Evolutionary conservation across 768 basidiomycete genomes (phyloP).

Genomic region (Floccularia luteovirens): DNA sequence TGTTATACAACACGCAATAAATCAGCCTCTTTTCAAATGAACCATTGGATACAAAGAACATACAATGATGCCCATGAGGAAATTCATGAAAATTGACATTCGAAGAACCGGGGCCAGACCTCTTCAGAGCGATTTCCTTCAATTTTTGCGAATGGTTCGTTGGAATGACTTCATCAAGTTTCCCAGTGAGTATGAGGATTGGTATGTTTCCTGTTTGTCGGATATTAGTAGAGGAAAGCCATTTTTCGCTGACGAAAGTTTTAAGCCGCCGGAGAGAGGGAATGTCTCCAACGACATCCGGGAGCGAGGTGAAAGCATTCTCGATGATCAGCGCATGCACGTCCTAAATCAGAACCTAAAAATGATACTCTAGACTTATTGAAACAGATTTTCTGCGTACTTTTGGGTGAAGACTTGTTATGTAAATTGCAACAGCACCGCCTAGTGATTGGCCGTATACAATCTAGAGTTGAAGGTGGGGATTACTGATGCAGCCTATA

Average conservation of each 20-base stretch:
- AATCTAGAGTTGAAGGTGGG: conserved; percentile 20
- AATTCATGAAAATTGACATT: not conserved
- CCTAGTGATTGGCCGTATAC: conserved; percentile 61
- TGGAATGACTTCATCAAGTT: conserved; percentile 45
- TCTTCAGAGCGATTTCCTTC: conserved; percentile 29
- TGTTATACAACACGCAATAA: no score
- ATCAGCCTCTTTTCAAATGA: not conserved
- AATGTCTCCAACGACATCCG: conserved; percentile 18
- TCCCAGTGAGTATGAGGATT: conserved; percentile 56
- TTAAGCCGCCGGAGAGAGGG: conserved; percentile 38
- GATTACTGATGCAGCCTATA: no score
- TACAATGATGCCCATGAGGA: not conserved
- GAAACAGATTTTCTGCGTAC: conserved; percentile 27
- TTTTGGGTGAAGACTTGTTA: conserved; percentile 41
- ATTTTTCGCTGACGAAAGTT: conserved; percentile 58
- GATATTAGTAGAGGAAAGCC: conserved; percentile 44
- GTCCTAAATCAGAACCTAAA: conserved; percentile 25
- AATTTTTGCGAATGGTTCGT: conserved; percentile 44
- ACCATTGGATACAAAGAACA: not conserved
- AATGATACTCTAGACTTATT: not conserved
- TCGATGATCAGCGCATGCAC: conserved; percentile 59
- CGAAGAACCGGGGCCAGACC: no score
- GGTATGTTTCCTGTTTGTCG: conserved; percentile 35
- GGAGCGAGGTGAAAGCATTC: conserved; percentile 66
- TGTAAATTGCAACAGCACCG: conserved; percentile 67